Base-by-base conservation (phyloP, 176 grass and related monocot genomes). In the Phyllostachys edulis region DNA sequence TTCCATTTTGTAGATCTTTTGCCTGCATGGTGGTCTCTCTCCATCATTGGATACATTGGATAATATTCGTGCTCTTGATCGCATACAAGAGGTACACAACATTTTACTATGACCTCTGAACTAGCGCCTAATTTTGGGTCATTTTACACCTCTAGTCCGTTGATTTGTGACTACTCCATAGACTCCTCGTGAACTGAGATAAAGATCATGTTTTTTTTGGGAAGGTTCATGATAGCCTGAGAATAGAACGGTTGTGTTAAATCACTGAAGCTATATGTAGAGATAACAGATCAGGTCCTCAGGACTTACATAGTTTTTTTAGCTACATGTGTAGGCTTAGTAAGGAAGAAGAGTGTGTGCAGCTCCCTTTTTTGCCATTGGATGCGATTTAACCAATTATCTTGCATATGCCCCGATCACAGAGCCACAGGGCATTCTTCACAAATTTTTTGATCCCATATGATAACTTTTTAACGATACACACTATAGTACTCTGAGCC, bases 1-100 rank as follows among this genome's bases (percentile, higher is more conserved):
- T 14, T 41, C 38, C 21, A n/a, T 87, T 84, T 63, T 87, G 64
- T 69, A 99, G 96, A 38, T 99, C 63, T 96, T 99, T 79, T 99
- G 96, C 84, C 89, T 98, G 70, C 96, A 98, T 75, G 96, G 96
- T 73, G 96, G 96, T 87, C 93, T 98, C 21, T 98, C 96, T 69
- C 96, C 96, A 64, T 98, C 96, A 59, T 85, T 98, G 79, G 96
- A 98, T 80, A 98, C 96, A 70, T 89, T 98, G 90, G 96, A 98
- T 87, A 98, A 94, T 41, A 94, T 98, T 15, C 96, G 96, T 56
- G 77, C 93, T 76, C 93, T 98, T 56, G 93, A 95, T 76, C 93
- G 96, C 67, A 98, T 89, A 86, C 96, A 98, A 83, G 96, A 98
- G 96, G 96, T 98, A 89, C 11, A 70, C 63, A 75, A 37, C 13